These are phyloP conservation scores for Helminthosporium solani DNA, from an alignment of 2,329 filamentous ascomycete species.

Conservation along the genomic window DNA sequence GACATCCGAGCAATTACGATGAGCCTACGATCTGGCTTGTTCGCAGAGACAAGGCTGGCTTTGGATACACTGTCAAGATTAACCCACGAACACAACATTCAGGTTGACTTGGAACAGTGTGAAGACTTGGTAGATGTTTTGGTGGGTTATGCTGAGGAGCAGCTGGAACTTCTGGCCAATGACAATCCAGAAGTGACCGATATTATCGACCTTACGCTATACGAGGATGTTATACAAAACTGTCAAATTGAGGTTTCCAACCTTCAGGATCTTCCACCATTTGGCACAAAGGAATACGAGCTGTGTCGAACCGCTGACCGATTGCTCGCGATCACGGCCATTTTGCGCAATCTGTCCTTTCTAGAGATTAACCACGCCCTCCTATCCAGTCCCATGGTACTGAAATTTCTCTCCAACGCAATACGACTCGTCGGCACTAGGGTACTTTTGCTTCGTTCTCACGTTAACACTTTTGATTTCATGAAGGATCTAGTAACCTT, in stretches of 20 bases:
- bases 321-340: slow-evolving; percentile 86
- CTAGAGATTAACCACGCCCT: slow-evolving; percentile 72
- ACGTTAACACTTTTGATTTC: slow-evolving; percentile 86
- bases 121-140: slow-evolving; percentile 88
- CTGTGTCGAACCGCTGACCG: slow-evolving; percentile 84
- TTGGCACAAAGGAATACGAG: slow-evolving; percentile 76
- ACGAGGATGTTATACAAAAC: slow-evolving; percentile 83
- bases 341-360: slow-evolving; percentile 91
- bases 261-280: slow-evolving; percentile 69
- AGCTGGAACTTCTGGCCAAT: slow-evolving; percentile 80
- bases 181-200: slow-evolving; percentile 84
- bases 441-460: slow-evolving; percentile 78
- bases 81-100: slow-evolving; percentile 51
- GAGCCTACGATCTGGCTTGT: slow-evolving; percentile 85
- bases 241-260: slow-evolving; percentile 72
- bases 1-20: slow-evolving; percentile 88
- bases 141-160: slow-evolving; percentile 86
- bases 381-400: slow-evolving; percentile 73
- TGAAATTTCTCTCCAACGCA: slow-evolving; percentile 80
- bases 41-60: slow-evolving; percentile 84
- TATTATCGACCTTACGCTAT: slow-evolving; percentile 76
- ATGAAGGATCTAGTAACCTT: slow-evolving; percentile 94
- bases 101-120: slow-evolving; percentile 38
- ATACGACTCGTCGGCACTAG: slow-evolving; percentile 87
- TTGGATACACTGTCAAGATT: slow-evolving; percentile 78